Percentiles rank a stretch among this genome's conserved stretches.
These are phyloP conservation scores for Colletotrichum spinosum DNA, from an alignment of 2,329 filamentous ascomycete species.

Conservation along the genomic window DNA sequence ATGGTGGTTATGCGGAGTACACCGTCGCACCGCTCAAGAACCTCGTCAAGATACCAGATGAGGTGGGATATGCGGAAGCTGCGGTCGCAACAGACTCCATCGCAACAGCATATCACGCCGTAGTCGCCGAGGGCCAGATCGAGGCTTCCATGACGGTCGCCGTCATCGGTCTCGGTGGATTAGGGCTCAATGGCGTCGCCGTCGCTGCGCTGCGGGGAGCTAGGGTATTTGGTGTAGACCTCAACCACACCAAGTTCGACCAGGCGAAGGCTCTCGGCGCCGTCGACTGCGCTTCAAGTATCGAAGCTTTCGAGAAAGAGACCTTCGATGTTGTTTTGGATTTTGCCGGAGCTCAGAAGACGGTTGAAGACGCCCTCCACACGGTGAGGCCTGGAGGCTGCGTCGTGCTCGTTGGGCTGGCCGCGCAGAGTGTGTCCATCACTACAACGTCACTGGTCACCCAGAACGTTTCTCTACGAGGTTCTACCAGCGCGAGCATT, in stretches of 20 bases:
- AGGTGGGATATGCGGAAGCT: slow-evolving; percentile 10
- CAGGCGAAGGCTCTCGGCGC: slow-evolving; percentile 15
- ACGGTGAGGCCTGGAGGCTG: slow-evolving; percentile 24
- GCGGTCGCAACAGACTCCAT: slow-evolving; percentile 31
- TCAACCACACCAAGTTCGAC: slow-evolving; percentile 19
- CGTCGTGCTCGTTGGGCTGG: slow-evolving; percentile 29
- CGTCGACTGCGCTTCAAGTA: neutral
- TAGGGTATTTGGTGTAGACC: slow-evolving; percentile 22
- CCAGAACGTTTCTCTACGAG: slow-evolving; percentile 9
- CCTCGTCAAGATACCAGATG: slow-evolving; percentile 16
- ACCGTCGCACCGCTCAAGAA: slow-evolving; percentile 15
- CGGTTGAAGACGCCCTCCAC: slow-evolving; percentile 13
- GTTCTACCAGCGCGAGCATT: slow-evolving; percentile 20
- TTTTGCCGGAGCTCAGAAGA: slow-evolving; percentile 26
- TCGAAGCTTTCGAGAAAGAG: neutral
- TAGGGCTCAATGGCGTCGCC: slow-evolving; percentile 27
- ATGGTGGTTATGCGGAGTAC: slow-evolving; percentile 32
- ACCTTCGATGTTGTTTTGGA: slow-evolving; percentile 28
- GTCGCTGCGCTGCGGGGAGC: slow-evolving; percentile 18
- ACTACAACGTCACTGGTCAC: slow-evolving; percentile 13
- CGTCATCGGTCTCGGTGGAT: slow-evolving; percentile 30
- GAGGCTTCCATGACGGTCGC: neutral
- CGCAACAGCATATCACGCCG: slow-evolving; percentile 28
- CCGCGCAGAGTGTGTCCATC: slow-evolving; percentile 8
- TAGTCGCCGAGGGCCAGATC: slow-evolving; percentile 30